A percentile compares a stretch with the other conserved stretches of the same genome.
Conservation (phyloP, 2,329 filamentous ascomycete species). For the Claviceps paspali region DNA sequence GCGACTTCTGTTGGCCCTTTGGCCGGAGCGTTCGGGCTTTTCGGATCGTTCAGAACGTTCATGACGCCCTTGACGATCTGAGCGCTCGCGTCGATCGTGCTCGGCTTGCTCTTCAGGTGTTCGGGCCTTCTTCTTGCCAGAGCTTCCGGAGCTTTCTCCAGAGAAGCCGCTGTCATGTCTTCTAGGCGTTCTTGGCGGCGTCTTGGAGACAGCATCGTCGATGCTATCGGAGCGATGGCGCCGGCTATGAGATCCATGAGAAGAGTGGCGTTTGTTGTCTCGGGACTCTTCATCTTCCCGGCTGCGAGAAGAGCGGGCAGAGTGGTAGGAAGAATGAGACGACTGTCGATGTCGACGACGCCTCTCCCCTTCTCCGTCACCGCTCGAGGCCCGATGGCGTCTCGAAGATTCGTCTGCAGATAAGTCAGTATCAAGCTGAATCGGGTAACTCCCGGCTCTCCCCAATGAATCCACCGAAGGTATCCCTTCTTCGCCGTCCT, state of each 20-base stretch:
- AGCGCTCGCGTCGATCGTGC: conserved; percentile 26
- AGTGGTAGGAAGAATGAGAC: conserved; percentile 15
- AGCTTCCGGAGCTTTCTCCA: conserved; percentile 22
- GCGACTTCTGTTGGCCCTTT: conserved; percentile 15
- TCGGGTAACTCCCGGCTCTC: not conserved
- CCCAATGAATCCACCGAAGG: conserved; percentile 5
- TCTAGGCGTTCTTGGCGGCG: conserved; percentile 23
- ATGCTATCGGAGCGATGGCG: conserved; percentile 24
- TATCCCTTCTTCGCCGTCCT: conserved; percentile 12
- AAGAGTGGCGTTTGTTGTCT: conserved; percentile 16
- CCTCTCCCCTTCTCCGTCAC: conserved; percentile 24
- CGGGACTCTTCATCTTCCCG: conserved; percentile 17
- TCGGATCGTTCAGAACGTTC: conserved; percentile 8
- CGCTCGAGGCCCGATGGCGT: conserved; percentile 19
- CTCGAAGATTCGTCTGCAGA: conserved; percentile 35
- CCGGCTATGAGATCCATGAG: conserved; percentile 13
- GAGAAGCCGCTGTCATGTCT: conserved; percentile 32
- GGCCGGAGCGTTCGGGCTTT: conserved; percentile 6
- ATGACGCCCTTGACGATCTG: conserved; percentile 7
- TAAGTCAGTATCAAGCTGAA: conserved; percentile 38
- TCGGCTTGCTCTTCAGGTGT: conserved; percentile 34
- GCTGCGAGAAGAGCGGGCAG: conserved; percentile 15
- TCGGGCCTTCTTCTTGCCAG: conserved; percentile 19
- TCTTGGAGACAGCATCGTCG: conserved; percentile 19
- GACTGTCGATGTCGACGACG: conserved; percentile 25